A percentile compares a stretch with the other conserved stretches of the same genome.
phyloP scores from a whole-genome alignment of 2,329 filamentous ascomycete genomes.

The Chaetomium sp. region DNA sequence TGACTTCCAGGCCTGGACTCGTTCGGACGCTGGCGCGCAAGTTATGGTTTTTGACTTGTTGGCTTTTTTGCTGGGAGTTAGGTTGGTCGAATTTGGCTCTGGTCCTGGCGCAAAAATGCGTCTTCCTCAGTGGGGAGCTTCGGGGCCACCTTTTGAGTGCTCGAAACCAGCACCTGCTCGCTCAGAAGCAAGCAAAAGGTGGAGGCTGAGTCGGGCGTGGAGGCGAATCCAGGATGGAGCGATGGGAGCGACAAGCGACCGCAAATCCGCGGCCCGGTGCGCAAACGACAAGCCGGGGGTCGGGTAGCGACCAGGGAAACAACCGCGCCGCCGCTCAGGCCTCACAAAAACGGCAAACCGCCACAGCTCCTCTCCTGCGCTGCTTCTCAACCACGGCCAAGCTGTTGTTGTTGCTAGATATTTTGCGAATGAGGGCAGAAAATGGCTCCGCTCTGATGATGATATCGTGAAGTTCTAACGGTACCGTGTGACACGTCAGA shows the following conservation, averaged over 20 bases:
- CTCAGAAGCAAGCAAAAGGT: constrained; percentile 15
- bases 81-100: neutral
- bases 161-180: neutral
- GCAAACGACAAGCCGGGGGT: constrained; percentile 20
- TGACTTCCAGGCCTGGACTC: constrained; percentile 29
- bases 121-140: neutral
- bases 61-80: neutral
- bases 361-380: constrained; percentile 11
- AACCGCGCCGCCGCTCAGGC: constrained; percentile 12
- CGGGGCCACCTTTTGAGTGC: neutral
- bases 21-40: constrained; percentile 18
- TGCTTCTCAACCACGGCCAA: constrained; percentile 5
- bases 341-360: constrained; percentile 14
- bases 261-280: constrained; percentile 19
- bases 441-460: neutral
- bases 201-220: constrained; percentile 23
- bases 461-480: neutral
- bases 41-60: neutral
- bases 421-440: neutral
- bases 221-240: constrained; percentile 14
- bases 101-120: constrained; percentile 6
- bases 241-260: constrained; percentile 8
- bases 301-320: constrained; percentile 16
- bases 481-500: constrained; percentile 38
- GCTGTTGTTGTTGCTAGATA: neutral